Evolutionary conservation across 257 asterid species (phyloP).

Genomic region (Anisodus tanguticus): DNA sequence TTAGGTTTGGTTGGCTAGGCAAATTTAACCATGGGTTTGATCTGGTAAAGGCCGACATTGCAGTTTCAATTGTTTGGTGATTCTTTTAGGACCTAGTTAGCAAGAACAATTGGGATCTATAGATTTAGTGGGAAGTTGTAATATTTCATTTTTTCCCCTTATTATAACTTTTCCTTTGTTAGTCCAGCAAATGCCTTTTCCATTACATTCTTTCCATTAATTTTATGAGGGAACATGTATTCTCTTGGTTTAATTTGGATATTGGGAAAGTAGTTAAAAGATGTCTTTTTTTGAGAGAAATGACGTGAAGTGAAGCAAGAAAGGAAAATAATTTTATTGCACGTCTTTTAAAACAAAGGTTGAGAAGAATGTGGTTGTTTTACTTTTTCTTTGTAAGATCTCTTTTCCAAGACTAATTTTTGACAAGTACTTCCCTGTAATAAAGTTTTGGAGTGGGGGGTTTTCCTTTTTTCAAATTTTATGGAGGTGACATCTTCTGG

Average conservation of each 20-base stretch:
- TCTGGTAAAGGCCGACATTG: background rate
- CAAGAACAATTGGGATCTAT: constrained; percentile 1
- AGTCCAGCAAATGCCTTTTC: constrained; percentile 18
- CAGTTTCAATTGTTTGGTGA: background rate
- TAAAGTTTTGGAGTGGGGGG: background rate
- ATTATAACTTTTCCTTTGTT: background rate
- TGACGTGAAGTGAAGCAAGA: constrained; percentile 16
- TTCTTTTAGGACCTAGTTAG: constrained; percentile 9
- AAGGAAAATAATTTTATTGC: constrained; percentile 18
- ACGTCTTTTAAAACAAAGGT: background rate
- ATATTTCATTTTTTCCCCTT: background rate
- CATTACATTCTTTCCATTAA: background rate
- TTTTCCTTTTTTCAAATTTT: background rate
- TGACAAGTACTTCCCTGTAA: background rate
- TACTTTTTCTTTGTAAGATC: background rate
- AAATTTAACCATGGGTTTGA: constrained; percentile 13
- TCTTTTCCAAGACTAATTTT: background rate
- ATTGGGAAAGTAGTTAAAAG: background rate
- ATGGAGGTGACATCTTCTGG: background rate
- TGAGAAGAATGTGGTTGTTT: background rate
- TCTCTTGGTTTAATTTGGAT: constrained; percentile 12
- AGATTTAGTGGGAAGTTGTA: background rate
- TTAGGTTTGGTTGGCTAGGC: background rate
- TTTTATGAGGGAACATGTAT: background rate
- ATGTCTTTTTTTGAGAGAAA: constrained; percentile 1